phyloP scores from a whole-genome alignment of 768 basidiomycete genomes.

The Glaciozyma antarctica region DNA sequence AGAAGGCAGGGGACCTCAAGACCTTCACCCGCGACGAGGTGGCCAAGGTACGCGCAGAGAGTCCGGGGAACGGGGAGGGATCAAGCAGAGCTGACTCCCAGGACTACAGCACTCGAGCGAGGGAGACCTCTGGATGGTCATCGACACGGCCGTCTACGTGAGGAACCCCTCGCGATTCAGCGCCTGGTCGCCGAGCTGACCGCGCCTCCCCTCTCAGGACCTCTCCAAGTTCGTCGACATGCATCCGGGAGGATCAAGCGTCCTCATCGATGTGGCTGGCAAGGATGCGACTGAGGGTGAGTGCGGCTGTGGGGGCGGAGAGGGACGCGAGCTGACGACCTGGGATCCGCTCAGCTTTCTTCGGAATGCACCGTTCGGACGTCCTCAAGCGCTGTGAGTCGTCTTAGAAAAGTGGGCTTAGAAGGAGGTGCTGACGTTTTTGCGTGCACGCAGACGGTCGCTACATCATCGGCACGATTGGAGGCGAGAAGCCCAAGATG shows the following conservation, averaged over 20 bases:
- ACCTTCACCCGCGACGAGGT: conserved; percentile 18
- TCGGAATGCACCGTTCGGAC: conserved; percentile 76
- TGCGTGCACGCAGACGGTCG: conserved; percentile 18
- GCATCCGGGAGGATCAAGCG: conserved; percentile 73
- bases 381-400: conserved; percentile 47
- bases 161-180: background rate
- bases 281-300: conserved; percentile 47
- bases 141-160: conserved; percentile 41
- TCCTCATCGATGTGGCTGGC: conserved; percentile 53
- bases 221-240: conserved; percentile 66
- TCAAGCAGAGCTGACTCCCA: background rate
- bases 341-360: conserved; percentile 51
- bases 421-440: too few species aligned
- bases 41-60: conserved; percentile 7
- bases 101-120: conserved; percentile 57
- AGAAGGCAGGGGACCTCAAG: conserved; percentile 13
- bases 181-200: too few species aligned
- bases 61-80: background rate
- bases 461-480: conserved; percentile 30
- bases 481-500: conserved; percentile 26
- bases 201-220: conserved; percentile 50
- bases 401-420: too few species aligned
- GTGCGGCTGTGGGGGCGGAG: too few species aligned
- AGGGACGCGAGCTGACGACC: too few species aligned
- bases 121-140: conserved; percentile 75